Conservation (phyloP, 768 basidiomycete genomes). For the Phaffia australis region DNA sequence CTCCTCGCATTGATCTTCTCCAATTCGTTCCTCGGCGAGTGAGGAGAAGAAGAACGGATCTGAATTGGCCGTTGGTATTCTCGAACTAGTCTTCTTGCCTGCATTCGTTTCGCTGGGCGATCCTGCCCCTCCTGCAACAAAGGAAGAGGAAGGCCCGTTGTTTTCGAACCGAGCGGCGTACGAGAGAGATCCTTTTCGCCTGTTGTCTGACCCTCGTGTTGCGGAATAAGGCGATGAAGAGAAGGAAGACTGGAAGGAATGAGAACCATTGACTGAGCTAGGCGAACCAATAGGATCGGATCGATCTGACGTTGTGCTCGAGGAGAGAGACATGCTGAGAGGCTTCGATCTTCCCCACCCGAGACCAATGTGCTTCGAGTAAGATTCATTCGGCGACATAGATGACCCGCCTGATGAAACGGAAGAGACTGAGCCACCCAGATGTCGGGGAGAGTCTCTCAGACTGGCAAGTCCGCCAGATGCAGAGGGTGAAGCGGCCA, state of each 20-base stretch:
- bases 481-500: constrained; percentile 5
- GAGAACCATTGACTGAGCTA: too few species aligned
- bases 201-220: too few species aligned
- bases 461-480: not conserved
- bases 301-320: not conserved
- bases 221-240: too few species aligned
- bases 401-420: constrained; percentile 4
- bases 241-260: too few species aligned
- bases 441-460: not conserved
- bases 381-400: not conserved
- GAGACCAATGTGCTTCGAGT: constrained; percentile 8
- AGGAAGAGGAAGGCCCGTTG: not conserved
- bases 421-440: not conserved
- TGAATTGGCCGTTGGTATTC: too few species aligned
- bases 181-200: constrained; percentile 15
- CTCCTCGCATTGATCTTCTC: not conserved
- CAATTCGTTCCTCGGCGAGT: not conserved
- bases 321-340: not conserved
- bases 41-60: constrained; percentile 1
- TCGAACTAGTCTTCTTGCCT: too few species aligned
- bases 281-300: too few species aligned
- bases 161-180: not conserved
- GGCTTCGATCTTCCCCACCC: constrained; percentile 17
- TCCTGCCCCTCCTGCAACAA: not conserved
- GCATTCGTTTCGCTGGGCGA: too few species aligned